Percentiles rank a stretch among this genome's conserved stretches.
Evolutionary conservation across 352 stramenopile genomes (phyloP).

Genomic region (Pseudoperonospora humuli): DNA sequence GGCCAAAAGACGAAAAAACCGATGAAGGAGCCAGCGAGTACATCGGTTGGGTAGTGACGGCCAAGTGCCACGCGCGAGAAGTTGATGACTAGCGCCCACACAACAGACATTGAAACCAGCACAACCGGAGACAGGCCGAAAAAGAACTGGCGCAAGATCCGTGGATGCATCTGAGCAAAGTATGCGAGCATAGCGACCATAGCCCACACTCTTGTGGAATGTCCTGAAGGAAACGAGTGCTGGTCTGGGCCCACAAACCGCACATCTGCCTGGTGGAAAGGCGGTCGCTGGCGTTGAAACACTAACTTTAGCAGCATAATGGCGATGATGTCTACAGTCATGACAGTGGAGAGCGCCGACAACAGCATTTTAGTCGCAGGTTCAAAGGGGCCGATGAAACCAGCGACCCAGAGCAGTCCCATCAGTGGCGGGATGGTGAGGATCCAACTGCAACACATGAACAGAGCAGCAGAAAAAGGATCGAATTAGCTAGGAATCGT

Average conservation of each 20-base stretch:
- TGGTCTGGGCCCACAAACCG: conserved; percentile 78
- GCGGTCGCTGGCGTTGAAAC: conserved; percentile 62
- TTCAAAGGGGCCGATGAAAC: conserved; percentile 26
- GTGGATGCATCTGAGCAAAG: conserved; percentile 40
- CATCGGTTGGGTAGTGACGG: conserved; percentile 77
- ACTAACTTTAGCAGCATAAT: conserved; percentile 75
- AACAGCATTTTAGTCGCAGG: conserved; percentile 31
- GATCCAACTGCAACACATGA: conserved; percentile 23
- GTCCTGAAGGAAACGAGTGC: conserved; percentile 81
- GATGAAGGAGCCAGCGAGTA: conserved; percentile 54
- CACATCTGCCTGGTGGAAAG: conserved; percentile 63
- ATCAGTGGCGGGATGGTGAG: conserved; percentile 35
- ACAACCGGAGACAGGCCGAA: conserved; percentile 28
- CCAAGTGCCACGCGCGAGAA: conserved; percentile 77
- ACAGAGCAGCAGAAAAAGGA: not conserved
- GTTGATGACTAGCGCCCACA: conserved; percentile 65
- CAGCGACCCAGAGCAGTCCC: conserved; percentile 27
- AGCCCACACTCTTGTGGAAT: conserved; percentile 69
- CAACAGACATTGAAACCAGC: conserved; percentile 30
- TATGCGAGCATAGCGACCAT: conserved; percentile 60
- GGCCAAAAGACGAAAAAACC: conserved; percentile 55
- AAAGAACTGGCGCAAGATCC: conserved; percentile 45
- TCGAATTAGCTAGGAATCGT: no score
- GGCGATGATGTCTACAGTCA: conserved; percentile 59
- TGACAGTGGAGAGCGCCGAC: conserved; percentile 29